phyloP scores from a whole-genome alignment of 371 early-diverging fungal genomes.

The Mucor velutinosus region DNA sequence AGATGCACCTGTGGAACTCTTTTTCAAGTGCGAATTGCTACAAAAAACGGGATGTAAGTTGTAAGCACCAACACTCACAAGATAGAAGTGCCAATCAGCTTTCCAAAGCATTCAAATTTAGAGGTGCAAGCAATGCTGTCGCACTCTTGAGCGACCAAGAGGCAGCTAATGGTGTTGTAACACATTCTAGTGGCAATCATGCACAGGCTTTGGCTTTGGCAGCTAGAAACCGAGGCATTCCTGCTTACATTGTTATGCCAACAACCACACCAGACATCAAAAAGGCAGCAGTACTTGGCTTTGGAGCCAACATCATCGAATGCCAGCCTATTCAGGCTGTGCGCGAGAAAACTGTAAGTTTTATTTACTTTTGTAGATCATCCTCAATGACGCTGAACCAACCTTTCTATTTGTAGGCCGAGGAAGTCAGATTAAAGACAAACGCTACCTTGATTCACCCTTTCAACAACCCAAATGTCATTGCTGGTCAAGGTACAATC shows the following conservation, averaged over 20 bases:
- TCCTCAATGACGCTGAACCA: too few relatives aligned
- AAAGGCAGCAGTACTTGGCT: slow-evolving; percentile 52
- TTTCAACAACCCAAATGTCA: slow-evolving; percentile 50
- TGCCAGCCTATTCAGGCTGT: slow-evolving; percentile 38
- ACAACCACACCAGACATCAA: slow-evolving; percentile 51
- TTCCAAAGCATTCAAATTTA: slow-evolving; percentile 57
- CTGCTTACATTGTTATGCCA: slow-evolving; percentile 61
- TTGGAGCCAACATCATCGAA: slow-evolving; percentile 56
- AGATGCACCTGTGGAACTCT: slow-evolving; percentile 33
- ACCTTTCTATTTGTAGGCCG: slow-evolving; percentile 13
- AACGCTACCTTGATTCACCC: slow-evolving; percentile 51
- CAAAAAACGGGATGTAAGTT: slow-evolving; percentile 59
- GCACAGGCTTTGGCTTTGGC: slow-evolving; percentile 56
- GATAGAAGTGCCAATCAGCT: background rate
- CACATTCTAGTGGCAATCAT: slow-evolving; percentile 55
- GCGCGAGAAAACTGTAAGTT: slow-evolving; percentile 36
- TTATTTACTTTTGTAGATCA: background rate
- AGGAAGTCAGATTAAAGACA: slow-evolving; percentile 28
- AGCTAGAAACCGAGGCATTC: slow-evolving; percentile 43
- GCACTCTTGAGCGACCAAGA: slow-evolving; percentile 27
- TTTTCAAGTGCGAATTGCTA: slow-evolving; percentile 62
- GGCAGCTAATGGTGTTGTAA: slow-evolving; percentile 45
- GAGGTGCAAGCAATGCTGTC: slow-evolving; percentile 61
- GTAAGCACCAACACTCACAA: background rate
- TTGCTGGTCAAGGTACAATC: slow-evolving; percentile 67